Conservation (phyloP, 225 moss, liverwort and hornwort genomes). For the Pleurozium schreberi region DNA sequence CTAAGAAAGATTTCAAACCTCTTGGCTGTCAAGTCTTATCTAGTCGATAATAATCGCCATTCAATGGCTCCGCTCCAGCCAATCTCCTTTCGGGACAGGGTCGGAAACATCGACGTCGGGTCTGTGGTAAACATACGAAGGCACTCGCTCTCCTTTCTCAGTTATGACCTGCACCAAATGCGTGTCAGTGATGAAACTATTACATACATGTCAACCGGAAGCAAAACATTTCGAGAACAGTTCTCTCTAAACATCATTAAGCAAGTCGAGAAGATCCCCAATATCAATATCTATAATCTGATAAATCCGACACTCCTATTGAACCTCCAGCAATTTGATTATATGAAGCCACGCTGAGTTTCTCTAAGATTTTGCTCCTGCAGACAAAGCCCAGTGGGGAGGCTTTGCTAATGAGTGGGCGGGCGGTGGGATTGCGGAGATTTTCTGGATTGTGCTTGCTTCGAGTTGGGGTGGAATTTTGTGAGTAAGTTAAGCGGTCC, state of each 20-base stretch:
- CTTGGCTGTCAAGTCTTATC: neutral
- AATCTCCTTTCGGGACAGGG: constrained; percentile 76
- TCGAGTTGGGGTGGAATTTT: neutral
- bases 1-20: neutral
- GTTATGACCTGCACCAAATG: constrained; percentile 51
- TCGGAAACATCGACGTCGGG: constrained; percentile 57
- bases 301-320: neutral
- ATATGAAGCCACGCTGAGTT: neutral
- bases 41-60: neutral
- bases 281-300: neutral
- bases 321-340: neutral
- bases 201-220: neutral
- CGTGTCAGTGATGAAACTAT: neutral
- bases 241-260: neutral
- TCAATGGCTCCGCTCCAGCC: constrained; percentile 26
- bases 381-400: neutral
- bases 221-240: neutral
- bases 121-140: constrained; percentile 71
- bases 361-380: neutral
- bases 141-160: constrained; percentile 65
- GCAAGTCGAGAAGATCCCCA: neutral
- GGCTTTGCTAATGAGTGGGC: neutral
- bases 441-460: neutral
- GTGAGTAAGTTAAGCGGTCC: neutral
- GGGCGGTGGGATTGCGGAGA: neutral